Evolutionary conservation across 1,139 yeast genomes (phyloP).

Genomic region (Lodderomyces elongisporus): DNA sequence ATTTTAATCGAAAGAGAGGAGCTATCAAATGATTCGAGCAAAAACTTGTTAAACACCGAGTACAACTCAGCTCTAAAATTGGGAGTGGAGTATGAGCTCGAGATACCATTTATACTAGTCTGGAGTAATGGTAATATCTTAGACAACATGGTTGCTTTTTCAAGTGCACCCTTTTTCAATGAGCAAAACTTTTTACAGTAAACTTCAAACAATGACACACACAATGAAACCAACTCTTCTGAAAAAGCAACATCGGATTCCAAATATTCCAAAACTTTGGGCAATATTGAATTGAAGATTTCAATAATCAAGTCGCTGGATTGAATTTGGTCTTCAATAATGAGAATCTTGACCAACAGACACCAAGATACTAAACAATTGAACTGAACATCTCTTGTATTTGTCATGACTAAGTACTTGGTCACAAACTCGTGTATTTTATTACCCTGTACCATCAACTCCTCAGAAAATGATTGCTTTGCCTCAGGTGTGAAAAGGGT

Average conservation of each 20-base stretch:
- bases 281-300: constrained; percentile 68
- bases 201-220: constrained; percentile 64
- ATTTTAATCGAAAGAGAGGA: constrained; percentile 41
- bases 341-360: constrained; percentile 66
- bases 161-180: constrained; percentile 19
- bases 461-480: constrained; percentile 21
- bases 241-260: constrained; percentile 64
- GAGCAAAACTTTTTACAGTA: constrained; percentile 22
- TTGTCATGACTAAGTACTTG: constrained; percentile 39
- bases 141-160: constrained; percentile 31
- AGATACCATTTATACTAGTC: constrained; percentile 68
- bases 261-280: constrained; percentile 70
- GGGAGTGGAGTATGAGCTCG: constrained; percentile 64
- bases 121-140: constrained; percentile 66
- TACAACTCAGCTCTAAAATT: constrained; percentile 74
- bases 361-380: constrained; percentile 77
- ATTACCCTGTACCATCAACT: constrained; percentile 24
- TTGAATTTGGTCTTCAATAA: constrained; percentile 46
- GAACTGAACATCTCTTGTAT: constrained; percentile 51
- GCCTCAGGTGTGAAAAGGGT: constrained; percentile 18
- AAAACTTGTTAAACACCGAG: constrained; percentile 61
- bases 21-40: constrained; percentile 46
- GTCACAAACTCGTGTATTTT: constrained; percentile 32
- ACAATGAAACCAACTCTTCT: constrained; percentile 69
- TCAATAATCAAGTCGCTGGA: constrained; percentile 60